Evolutionary conservation across 768 basidiomycete species (phyloP).

Genomic region (Boletus sp.): DNA sequence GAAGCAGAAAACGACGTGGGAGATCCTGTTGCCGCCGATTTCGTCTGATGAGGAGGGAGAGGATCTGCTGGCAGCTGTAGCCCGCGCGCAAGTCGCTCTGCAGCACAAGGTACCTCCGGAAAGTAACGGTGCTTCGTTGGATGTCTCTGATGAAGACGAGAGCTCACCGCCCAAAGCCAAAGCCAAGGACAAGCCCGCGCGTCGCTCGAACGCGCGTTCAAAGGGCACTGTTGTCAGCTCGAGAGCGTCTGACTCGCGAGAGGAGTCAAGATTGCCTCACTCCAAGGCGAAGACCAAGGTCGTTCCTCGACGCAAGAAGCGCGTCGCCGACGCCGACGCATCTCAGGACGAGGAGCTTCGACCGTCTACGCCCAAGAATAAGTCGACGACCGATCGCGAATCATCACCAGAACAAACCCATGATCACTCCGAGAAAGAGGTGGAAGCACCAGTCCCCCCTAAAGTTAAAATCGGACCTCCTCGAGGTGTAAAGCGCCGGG

Average conservation of each 20-base stretch:
- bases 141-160: conserved; percentile 2
- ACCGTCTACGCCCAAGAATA: conserved; percentile 1
- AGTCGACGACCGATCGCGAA: neutral
- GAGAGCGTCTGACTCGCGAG: neutral
- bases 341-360: conserved; percentile 6
- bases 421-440: conserved; percentile 4
- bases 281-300: neutral
- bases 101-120: neutral
- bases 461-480: conserved; percentile 30
- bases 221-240: neutral
- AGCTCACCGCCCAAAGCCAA: conserved; percentile 1
- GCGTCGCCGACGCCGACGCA: neutral
- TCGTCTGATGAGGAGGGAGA: conserved; percentile 13
- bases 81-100: neutral
- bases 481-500: conserved; percentile 17
- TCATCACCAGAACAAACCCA: neutral
- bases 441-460: neutral
- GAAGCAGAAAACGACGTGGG: conserved; percentile 16
- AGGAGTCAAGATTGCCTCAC: neutral
- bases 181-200: neutral
- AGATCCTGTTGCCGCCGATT: conserved; percentile 7
- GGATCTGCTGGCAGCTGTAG: neutral
- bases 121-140: neutral
- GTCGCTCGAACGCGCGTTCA: neutral
- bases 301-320: neutral